A percentile compares a stretch with the other conserved stretches of the same genome.
Conservation (phyloP, 164 flowering plant species). For the Tetrastigma voinierianum region DNA sequence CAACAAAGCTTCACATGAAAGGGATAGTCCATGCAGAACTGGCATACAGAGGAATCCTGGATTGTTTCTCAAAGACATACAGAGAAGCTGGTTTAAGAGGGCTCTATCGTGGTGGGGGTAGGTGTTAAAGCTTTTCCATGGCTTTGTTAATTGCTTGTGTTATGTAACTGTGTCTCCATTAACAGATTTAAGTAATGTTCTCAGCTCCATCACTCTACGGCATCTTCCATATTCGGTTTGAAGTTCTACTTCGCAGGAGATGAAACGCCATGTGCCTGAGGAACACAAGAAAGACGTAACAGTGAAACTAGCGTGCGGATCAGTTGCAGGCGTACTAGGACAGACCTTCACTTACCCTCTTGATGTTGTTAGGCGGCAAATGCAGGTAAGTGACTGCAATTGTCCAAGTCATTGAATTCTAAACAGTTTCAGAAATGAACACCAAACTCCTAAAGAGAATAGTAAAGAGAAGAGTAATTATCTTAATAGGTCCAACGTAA, state of each 20-base stretch:
- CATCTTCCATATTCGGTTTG: conserved; percentile 93
- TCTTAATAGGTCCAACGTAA: conserved; percentile 66
- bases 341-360: conserved; percentile 98
- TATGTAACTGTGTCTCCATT: not conserved
- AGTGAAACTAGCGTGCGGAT: conserved; percentile 87
- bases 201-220: conserved; percentile 99
- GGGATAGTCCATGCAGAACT: conserved; percentile 37
- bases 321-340: conserved; percentile 88
- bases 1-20: conserved; percentile 40
- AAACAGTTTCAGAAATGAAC: not conserved
- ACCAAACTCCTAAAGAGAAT: too few species aligned
- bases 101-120: conserved; percentile 95
- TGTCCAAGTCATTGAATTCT: not conserved
- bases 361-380: conserved; percentile 96
- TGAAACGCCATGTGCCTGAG: conserved; percentile 82
- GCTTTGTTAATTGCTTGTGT: not conserved
- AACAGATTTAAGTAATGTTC: conserved; percentile 6
- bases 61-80: conserved; percentile 77
- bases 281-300: conserved; percentile 65
- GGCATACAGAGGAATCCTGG: conserved; percentile 73
- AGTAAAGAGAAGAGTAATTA: not conserved
- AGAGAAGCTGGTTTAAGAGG: conserved; percentile 75
- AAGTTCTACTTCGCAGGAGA: conserved; percentile 96
- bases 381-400: conserved; percentile 66
- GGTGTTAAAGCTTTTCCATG: conserved; percentile 11